Percentiles rank a stretch among this genome's conserved stretches.
These are phyloP conservation scores for Fusarium robinianum DNA, from an alignment of 2,329 filamentous ascomycete genomes.

Conservation along the genomic window DNA sequence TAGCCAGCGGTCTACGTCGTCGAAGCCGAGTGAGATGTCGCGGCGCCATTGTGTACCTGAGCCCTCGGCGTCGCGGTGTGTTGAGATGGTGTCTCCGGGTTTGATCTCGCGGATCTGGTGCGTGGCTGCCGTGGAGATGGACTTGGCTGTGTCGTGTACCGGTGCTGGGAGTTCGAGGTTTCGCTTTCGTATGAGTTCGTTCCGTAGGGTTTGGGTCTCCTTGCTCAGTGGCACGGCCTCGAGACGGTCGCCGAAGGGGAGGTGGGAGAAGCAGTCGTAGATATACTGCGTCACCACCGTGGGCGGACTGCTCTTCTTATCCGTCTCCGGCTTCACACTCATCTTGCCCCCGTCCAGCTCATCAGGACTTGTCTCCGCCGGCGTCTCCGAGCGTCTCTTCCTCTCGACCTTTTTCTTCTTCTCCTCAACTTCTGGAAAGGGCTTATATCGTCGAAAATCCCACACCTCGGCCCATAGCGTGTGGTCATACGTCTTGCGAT, in stretches of 20 bases:
- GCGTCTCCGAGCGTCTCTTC: neutral
- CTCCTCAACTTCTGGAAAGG: neutral
- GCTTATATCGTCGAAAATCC: slow-evolving; percentile 43
- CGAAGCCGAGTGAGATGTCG: slow-evolving; percentile 48
- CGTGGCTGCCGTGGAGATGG: slow-evolving; percentile 26
- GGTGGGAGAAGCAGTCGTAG: slow-evolving; percentile 64
- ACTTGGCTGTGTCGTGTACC: slow-evolving; percentile 30
- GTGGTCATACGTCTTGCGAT: slow-evolving; percentile 42
- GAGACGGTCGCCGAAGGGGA: slow-evolving; percentile 62
- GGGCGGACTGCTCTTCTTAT: slow-evolving; percentile 15
- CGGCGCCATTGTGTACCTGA: slow-evolving; percentile 61
- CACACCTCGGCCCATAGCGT: slow-evolving; percentile 59
- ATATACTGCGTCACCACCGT: slow-evolving; percentile 76
- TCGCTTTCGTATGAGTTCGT: slow-evolving; percentile 34
- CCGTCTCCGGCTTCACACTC: slow-evolving; percentile 11
- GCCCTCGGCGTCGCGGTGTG: slow-evolving; percentile 49
- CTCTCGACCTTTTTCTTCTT: neutral
- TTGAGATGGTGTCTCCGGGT: slow-evolving; percentile 56
- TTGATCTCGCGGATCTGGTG: slow-evolving; percentile 42
- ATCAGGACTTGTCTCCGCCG: neutral
- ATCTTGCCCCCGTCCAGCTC: neutral
- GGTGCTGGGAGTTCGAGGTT: slow-evolving; percentile 36
- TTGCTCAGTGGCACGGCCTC: slow-evolving; percentile 40
- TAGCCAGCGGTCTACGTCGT: slow-evolving; percentile 65
- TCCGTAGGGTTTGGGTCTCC: slow-evolving; percentile 36